Conservation (phyloP, 805 yeast genomes). For the Ogataea parapolymorpha region DNA sequence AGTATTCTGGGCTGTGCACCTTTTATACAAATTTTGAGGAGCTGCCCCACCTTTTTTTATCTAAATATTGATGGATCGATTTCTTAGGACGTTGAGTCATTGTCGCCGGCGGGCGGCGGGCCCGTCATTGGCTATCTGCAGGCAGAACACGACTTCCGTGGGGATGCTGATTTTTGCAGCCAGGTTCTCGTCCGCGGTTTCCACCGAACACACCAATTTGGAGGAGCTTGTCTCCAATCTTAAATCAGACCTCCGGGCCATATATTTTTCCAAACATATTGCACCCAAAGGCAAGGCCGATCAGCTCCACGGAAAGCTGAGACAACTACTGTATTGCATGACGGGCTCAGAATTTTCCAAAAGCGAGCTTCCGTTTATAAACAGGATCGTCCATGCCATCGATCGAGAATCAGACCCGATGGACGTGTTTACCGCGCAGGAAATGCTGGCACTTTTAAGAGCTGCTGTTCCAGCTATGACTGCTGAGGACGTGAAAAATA, state of each 20-base stretch:
- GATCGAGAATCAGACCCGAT: constrained; percentile 27
- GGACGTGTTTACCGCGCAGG: constrained; percentile 20
- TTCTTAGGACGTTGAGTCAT: neutral
- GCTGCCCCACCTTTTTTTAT: constrained; percentile 10
- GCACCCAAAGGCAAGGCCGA: constrained; percentile 27
- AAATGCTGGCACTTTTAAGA: constrained; percentile 23
- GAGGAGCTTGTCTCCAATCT: constrained; percentile 10
- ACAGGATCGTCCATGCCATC: constrained; percentile 29
- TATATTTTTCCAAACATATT: constrained; percentile 23
- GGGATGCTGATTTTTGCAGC: too few relatives aligned
- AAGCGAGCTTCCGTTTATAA: constrained; percentile 28
- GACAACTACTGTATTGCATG: constrained; percentile 18
- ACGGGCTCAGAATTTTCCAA: constrained; percentile 24
- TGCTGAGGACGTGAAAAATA: constrained; percentile 25
- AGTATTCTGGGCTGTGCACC: constrained; percentile 6
- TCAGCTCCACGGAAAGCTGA: constrained; percentile 21
- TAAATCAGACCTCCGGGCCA: constrained; percentile 23
- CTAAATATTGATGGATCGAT: constrained; percentile 1
- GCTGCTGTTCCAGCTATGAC: constrained; percentile 30
- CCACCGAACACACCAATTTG: constrained; percentile 16
- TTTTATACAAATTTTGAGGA: neutral
- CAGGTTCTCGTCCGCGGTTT: constrained; percentile 5
- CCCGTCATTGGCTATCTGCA: too few relatives aligned
- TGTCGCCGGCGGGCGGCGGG: neutral
- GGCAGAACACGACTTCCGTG: too few relatives aligned